Base-by-base conservation (phyloP, 202 grass and related monocot species). In the Saccharum hybrid region DNA sequence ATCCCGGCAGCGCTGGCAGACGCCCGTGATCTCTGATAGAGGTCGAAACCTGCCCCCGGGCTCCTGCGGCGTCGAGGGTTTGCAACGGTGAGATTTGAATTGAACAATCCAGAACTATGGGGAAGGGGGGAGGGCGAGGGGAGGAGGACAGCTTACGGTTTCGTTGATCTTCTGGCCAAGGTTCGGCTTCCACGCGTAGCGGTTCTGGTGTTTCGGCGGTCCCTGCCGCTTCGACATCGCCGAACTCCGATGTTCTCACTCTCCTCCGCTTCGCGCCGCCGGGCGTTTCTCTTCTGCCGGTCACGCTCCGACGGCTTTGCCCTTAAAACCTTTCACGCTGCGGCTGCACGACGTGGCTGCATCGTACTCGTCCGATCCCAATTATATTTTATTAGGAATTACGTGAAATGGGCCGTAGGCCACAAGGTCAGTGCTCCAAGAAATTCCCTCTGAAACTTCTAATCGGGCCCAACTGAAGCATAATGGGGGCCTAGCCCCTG, bases 151-250 rank as follows among this genome's bases (percentile, higher is more conserved):
- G 54, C 74, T 90, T 80, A 95, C 92, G 12, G 92, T 90, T 80
- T 93, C 96, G 80, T 98, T 95, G 89, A 91, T 93, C 90, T 98
- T 98, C 73, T 72, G 71, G 74, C 83, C 83, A 71, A 90, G 88
- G 74, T 95, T 86, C 31, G 96, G 90, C 84, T 98, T 95, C 92
- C 92, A 98, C 0, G 90, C 88, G 90, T 78, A 94, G 66, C 33
- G 14, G 83, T 98, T 98, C 85, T 95, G 95, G 85, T 98, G 95
- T 87, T 98, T 98, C 57, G 95, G 95, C 22, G 95, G 92, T 22
- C 95, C 95, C 76, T 90, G 87, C 23, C 87, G 73, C 83, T 82
- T 85, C 74, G 92, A 90, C 94, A 87, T 91, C 82, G 78, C 66
- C 26, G 46, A 56, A 38, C 5, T 68, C 30, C 41, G 77, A 37